These are phyloP conservation scores for Kuraishia molischiana DNA, from an alignment of 805 yeast species.

Conservation along the genomic window DNA sequence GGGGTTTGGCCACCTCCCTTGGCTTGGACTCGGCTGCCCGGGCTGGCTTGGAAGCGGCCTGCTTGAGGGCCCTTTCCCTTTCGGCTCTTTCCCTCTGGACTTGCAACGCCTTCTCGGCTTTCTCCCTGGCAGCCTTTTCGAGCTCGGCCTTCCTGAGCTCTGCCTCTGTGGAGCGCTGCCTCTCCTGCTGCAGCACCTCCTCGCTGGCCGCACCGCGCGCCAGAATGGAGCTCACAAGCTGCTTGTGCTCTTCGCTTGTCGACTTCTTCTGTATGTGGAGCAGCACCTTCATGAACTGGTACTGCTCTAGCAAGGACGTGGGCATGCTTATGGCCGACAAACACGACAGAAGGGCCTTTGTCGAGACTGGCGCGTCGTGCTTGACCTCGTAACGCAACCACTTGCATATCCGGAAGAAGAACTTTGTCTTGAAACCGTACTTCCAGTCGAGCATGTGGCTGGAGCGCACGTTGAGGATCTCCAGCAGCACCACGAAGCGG, in stretches of 20 bases:
- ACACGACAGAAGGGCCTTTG: background rate
- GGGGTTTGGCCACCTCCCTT: background rate
- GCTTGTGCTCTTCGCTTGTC: background rate
- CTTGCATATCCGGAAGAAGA: conserved; percentile 6
- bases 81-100: background rate
- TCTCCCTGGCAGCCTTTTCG: no score
- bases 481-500: conserved; percentile 5
- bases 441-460: conserved; percentile 5
- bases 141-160: no score
- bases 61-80: no score
- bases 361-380: conserved; percentile 1
- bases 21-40: background rate
- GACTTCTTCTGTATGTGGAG: background rate
- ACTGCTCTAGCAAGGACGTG: background rate
- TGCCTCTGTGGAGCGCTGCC: no score
- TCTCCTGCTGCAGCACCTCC: no score
- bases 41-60: background rate
- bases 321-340: conserved; percentile 1
- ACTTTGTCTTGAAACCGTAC: background rate
- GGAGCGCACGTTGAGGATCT: background rate
- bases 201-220: background rate
- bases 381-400: conserved; percentile 8
- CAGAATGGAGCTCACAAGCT: background rate
- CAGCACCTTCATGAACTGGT: background rate
- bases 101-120: background rate